Base-by-base conservation (phyloP, 2,329 filamentous ascomycete genomes). In the Epichloe aotearoae region DNA sequence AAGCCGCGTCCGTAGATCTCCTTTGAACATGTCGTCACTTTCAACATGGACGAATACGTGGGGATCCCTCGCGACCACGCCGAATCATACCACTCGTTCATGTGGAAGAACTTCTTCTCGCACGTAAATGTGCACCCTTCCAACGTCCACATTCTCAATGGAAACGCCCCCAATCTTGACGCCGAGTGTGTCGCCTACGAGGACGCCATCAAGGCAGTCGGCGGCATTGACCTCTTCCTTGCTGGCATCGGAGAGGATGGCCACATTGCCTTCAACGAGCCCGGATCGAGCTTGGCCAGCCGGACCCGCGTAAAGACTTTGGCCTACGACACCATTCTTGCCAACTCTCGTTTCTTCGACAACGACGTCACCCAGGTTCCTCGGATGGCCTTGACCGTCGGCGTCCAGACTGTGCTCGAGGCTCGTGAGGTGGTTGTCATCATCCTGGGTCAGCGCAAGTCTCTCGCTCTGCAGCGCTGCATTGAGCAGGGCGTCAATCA, bases 1-100 rank as follows among this genome's bases (percentile, higher is more conserved):
- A 5, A 4, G 11, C 14, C 20, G 12, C 38, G 19, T 23, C 11
- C 19, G 2, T 15, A 87, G 63, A 82, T 94, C 61, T 91, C 87
- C 1, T 94, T 94, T 65, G 82, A 84, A 62, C 80, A 94, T 83
- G 86, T 94, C 61, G 79, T 93, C 63, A 94, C 88, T 26, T 94
- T 94, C 75, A 93, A 93, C 69, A 93, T 93, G 88, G 88, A 94
- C 69, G 88, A 94, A 70, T 94, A 94, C 62, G 86, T 93, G 57
- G 86, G 84, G 52, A 78, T 94, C 55, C 83, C 87, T 36, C 81
- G 86, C 61, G 86, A 90, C 59, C 86, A 94, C 64, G 82, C 86
- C 12, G 83, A 93, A 66, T 88, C 83, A 61, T 94, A 94, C 69
- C 88, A 94, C 71, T 86, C 83, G 57, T 94, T 93, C 73, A 93